Evolutionary conservation across 2,329 filamentous ascomycete species (phyloP), one percentile per base, ranked within the genome.

Genomic region (Penicillium griseofulvum): DNA sequence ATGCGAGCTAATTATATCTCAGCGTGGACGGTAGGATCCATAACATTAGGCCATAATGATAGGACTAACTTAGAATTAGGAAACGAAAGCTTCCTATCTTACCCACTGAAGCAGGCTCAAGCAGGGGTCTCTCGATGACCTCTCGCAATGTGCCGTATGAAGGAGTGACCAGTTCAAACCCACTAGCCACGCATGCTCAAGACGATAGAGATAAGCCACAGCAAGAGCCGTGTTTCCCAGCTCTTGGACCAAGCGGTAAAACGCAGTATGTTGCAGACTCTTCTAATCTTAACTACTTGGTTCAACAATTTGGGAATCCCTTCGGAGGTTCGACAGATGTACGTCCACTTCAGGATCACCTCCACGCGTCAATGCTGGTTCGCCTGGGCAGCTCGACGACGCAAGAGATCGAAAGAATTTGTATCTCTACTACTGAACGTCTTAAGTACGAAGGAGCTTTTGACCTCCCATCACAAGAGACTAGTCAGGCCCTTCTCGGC

Each of bases 211-310:
- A 42, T 26, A 36, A 36, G 28, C 29, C 4, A 41, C 44, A 33
- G 16, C 44, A 38, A 45, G 28, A 48, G 42, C 54, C 57, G 16
- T 56, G 46, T 33, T 58, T 62, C 41, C 58, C 59, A 29, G 52
- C 45, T 24, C 37, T 46, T 3, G 55, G 22, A 3, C 42, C 54
- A 17, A 42, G 52, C 12, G 53, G 57, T 0, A 57, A 52, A 29
- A 53, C 49, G 5, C 48, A 44, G 17, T 65, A 64, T 47, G 55
- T 67, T 28, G 64, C 56, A 4, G 65, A 68, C 28, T 56, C 57
- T n/a, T 64, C 58, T 14, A 67, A 66, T 49, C 46, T 66, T 12
- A 62, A 64, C 34, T 68, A 68, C 42, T 26, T 68, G 31, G 54
- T 68, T 34, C 57, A 57, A 42, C 57, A 67, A 44, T 62, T 68